Conservation (phyloP, 2,329 filamentous ascomycete genomes). For the Cercospora citrullina region DNA sequence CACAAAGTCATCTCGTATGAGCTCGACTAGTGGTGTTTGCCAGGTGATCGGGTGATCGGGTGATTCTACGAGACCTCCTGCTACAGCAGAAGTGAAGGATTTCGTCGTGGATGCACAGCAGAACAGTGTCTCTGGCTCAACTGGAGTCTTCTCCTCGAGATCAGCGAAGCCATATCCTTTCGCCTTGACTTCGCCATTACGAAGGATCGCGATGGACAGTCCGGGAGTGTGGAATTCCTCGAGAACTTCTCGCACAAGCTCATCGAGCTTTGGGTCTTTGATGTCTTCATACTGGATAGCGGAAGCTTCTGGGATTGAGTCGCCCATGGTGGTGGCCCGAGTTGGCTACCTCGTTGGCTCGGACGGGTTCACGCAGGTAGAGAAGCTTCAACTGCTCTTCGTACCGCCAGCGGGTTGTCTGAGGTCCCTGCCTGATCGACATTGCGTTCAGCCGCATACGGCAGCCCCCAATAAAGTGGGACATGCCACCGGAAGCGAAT, state of each 20-base stretch:
- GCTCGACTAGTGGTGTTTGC: conserved; percentile 39
- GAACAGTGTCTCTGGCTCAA: conserved; percentile 34
- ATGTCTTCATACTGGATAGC: conserved; percentile 13
- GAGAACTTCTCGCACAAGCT: conserved; percentile 20
- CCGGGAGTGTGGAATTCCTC: conserved; percentile 28
- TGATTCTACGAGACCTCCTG: conserved; percentile 30
- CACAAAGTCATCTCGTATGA: conserved; percentile 42
- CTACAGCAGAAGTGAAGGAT: conserved; percentile 35
- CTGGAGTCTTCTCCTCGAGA: conserved; percentile 11
- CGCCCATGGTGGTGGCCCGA: background rate
- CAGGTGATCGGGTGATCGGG: conserved; percentile 38
- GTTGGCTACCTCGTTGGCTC: background rate
- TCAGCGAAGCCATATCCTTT: conserved; percentile 22
- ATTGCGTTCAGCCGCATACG: background rate
- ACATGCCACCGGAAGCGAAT: background rate
- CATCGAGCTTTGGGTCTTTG: conserved; percentile 17
- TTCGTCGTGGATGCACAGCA: conserved; percentile 37
- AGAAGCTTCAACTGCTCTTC: background rate
- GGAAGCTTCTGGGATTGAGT: background rate
- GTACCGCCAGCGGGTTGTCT: background rate
- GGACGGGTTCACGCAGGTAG: background rate
- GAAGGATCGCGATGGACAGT: conserved; percentile 24
- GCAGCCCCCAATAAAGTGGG: background rate
- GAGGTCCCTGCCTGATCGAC: background rate
- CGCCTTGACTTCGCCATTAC: conserved; percentile 22